A percentile compares a stretch with the other conserved stretches of the same genome.
phyloP scores from a whole-genome alignment of 257 asterid genomes.

The Oldenlandia corymbosa region DNA sequence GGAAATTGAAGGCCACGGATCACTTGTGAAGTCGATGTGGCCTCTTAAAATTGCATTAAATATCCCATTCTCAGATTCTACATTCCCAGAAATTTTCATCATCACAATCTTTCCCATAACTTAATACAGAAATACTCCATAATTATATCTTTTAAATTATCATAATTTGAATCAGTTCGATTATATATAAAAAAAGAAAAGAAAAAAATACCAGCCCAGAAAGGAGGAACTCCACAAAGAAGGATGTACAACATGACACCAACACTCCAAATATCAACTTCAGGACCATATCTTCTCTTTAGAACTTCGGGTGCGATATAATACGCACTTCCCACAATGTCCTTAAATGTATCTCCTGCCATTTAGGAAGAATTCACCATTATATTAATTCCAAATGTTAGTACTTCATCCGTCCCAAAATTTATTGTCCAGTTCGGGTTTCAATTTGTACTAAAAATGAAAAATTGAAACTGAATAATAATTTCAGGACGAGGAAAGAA shows the following conservation, averaged over 20 bases:
- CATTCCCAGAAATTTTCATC: too few species aligned
- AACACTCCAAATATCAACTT: slow-evolving; percentile 92
- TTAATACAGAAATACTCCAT: too few species aligned
- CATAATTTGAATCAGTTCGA: too few species aligned
- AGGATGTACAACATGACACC: slow-evolving; percentile 92
- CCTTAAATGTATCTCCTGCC: slow-evolving; percentile 78
- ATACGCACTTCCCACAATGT: slow-evolving; percentile 95
- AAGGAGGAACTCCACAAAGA: slow-evolving; percentile 93
- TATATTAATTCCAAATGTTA: too few species aligned
- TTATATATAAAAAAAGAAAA: background rate
- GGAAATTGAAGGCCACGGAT: slow-evolving; percentile 96
- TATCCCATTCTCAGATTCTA: slow-evolving; percentile 85
- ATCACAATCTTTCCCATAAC: too few species aligned
- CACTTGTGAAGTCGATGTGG: slow-evolving; percentile 71
- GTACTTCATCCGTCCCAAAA: too few species aligned
- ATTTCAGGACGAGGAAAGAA: too few species aligned
- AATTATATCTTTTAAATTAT: too few species aligned
- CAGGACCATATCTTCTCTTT: slow-evolving; percentile 89
- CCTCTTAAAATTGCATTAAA: slow-evolving; percentile 81
- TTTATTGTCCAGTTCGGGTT: too few species aligned
- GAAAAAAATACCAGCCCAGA: slow-evolving; percentile 43
- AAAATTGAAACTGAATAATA: too few species aligned
- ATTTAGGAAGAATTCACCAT: background rate
- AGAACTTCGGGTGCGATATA: slow-evolving; percentile 94
- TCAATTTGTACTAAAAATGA: too few species aligned